Evolutionary conservation across 805 yeast species (phyloP), one percentile per base, ranked within the genome.

Genomic region (Barnettozyma pratensis): DNA sequence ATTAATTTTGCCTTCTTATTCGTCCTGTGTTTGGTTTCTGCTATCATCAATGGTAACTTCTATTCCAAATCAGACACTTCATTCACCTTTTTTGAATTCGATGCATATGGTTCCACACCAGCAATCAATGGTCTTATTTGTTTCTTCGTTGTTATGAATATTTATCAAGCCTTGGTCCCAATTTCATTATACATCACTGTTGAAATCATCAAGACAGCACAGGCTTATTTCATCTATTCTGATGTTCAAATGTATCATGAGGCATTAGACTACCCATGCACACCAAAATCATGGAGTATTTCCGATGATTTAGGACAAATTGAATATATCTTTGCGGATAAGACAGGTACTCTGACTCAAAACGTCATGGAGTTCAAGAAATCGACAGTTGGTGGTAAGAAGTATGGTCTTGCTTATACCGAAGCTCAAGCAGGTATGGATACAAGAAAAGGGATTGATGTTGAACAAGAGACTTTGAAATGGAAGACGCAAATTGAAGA

Each of bases 241-340:
- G 94, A 86, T 64, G 79, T 80, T 38, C 68, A 76, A 38, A 80
- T 87, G 81, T 87, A 86, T 64, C 80, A 85, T 57, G 80, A 75
- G 37, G 73, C 68, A 47, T 65, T 87, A 50, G 92, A 87, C 61
- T 86, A 80, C 57, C 92, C 94, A 3, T 87, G 94, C 63, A 81
- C 85, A 11, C 94, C 94, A 11, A 85, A 86, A 59, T 75, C 91
- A 0, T 87, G 95, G 94, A 83, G 79, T 57, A 86, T 87, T 37
- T 83, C 91, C 9, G 94, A 87, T 70, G 94, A 87, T 66, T 71
- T 87, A 58, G 94, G 94, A 19, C 94, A 87, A 65, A 80, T 87
- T 55, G 95, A 87, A 63, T 87, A 87, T 61, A 80, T 87, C 43
- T 87, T 87, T 65, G 82, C 89, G 67, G 94, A 86, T 66, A 86